These are phyloP conservation scores for Aspergillus sclerotiicarbonarius DNA, from an alignment of 495 filamentous ascomycete species.

Conservation along the genomic window DNA sequence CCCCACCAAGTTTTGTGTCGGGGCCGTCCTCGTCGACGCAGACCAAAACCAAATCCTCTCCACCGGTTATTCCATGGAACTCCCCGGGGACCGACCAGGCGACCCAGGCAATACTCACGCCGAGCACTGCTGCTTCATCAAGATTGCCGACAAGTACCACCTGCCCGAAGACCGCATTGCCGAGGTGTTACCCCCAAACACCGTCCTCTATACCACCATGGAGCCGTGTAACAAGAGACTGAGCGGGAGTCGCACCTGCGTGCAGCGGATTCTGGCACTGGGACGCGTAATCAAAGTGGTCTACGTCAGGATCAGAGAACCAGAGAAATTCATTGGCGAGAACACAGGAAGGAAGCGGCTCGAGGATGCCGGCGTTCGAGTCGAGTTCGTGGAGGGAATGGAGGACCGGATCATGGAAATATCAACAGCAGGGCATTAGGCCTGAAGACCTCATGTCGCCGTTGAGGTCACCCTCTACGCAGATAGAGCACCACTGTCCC, in stretches of 20 bases:
- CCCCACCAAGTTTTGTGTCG: slow-evolving; percentile 33
- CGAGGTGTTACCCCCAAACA: slow-evolving; percentile 37
- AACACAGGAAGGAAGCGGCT: slow-evolving; percentile 24
- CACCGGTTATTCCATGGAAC: slow-evolving; percentile 33
- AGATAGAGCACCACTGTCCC: too few relatives aligned
- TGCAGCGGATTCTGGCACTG: slow-evolving; percentile 27
- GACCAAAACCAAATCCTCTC: slow-evolving; percentile 23
- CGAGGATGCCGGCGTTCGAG: slow-evolving; percentile 24
- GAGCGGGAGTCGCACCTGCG: slow-evolving; percentile 28
- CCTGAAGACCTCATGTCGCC: too few relatives aligned
- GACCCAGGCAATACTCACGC: slow-evolving; percentile 43
- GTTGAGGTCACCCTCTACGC: too few relatives aligned
- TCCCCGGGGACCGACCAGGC: slow-evolving; percentile 28
- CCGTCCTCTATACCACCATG: slow-evolving; percentile 37
- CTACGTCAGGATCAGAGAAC: slow-evolving; percentile 33
- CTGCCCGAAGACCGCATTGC: slow-evolving; percentile 38
- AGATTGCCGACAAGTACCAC: slow-evolving; percentile 38
- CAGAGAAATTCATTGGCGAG: slow-evolving; percentile 28
- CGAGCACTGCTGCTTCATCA: slow-evolving; percentile 50
- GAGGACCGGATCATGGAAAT: slow-evolving; percentile 23
- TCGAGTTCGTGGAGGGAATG: slow-evolving; percentile 24
- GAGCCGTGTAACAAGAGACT: slow-evolving; percentile 35
- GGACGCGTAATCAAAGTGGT: slow-evolving; percentile 26
- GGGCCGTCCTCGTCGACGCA: slow-evolving; percentile 30
- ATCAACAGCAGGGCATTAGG: slow-evolving; percentile 29